Base-by-base conservation (phyloP, 768 basidiomycete genomes). In the Scleroderma citrinum region DNA sequence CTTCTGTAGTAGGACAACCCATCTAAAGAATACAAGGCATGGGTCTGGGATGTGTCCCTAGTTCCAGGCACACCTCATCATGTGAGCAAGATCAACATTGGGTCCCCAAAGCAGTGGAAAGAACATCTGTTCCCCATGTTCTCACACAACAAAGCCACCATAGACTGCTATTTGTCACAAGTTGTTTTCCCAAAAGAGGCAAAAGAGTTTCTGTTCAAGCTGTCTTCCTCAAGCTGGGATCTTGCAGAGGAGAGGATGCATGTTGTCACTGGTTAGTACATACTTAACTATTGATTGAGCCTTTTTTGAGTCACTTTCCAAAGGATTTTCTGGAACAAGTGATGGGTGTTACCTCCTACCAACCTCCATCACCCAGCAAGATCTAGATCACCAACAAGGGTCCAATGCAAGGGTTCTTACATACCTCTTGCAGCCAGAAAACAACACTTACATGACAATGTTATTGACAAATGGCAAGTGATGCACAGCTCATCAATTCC, bases 171-270 rank as follows among this genome's bases (percentile, higher is more conserved):
- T 45, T 53, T 71, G 7, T 65, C 70, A 2, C 56, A 51, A 3
- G 56, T 68, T 4, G 70, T 73, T 8, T 73, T 72, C 31, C 70
- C 71, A 1, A 69, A 53, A 19, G 58, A 67, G 35, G 68, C 68
- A 0, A 69, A 70, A 35, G 71, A 63, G 20, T 73, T 70, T 40
- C 63, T 58, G 0, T 51, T 42, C 0, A 73, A 69, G 30, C 50
- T 71, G 13, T 53, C 66, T 1, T 66, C 65, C 20, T 67, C 66
- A 1, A 66, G 60, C 2, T 71, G 70, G 70, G 72, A 71, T 51
- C 52, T 71, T n/a, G 71, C 69, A 2, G 50, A 60, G 20, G 65
- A 53, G 46, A 54, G 44, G 8, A 32, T 14, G 1, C 51, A 50
- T 10, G 5, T 59, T 1, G n/a, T 56, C 16, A 63, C 61, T 0